phyloP scores from a whole-genome alignment of 108 stramenopile species.

The Nitzschia sp. region DNA sequence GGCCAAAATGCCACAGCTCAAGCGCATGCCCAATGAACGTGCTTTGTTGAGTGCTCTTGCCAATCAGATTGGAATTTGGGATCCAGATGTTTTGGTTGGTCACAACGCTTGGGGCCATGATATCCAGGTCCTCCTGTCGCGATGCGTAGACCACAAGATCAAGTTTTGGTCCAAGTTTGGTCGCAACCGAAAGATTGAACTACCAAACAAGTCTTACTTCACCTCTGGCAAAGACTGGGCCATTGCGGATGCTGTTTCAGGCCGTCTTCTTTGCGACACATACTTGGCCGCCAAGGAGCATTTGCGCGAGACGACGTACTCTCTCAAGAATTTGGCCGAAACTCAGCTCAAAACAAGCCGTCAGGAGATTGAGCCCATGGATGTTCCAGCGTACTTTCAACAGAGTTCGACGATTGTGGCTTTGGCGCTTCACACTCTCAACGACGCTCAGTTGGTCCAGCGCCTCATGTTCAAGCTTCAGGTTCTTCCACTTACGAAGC shows the following conservation, averaged over 20 bases:
- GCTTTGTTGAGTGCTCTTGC: constrained; percentile 85
- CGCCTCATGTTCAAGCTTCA: constrained; percentile 93
- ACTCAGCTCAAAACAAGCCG: constrained; percentile 82
- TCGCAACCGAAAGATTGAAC: constrained; percentile 77
- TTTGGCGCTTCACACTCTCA: constrained; percentile 87
- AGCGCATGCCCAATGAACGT: constrained; percentile 88
- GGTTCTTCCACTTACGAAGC: constrained; percentile 95
- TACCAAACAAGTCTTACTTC: constrained; percentile 65
- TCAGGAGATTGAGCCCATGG: constrained; percentile 89
- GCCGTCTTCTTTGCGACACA: constrained; percentile 96
- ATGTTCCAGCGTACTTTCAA: constrained; percentile 88
- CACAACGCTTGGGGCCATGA: constrained; percentile 97
- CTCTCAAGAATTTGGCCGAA: constrained; percentile 76
- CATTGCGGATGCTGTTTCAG: constrained; percentile 79
- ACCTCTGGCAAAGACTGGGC: constrained; percentile 78
- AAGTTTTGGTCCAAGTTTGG: constrained; percentile 94
- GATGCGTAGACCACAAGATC: constrained; percentile 90
- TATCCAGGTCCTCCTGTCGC: constrained; percentile 91
- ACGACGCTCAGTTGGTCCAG: constrained; percentile 94
- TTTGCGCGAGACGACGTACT: constrained; percentile 95
- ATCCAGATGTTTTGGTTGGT: constrained; percentile 96
- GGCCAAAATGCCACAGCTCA: constrained; percentile 73
- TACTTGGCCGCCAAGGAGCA: constrained; percentile 94
- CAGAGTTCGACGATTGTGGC: constrained; percentile 70
- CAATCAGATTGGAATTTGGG: constrained; percentile 86